Base-by-base conservation (phyloP, 805 yeast species). In the Vanderwaltozyma polyspora region DNA sequence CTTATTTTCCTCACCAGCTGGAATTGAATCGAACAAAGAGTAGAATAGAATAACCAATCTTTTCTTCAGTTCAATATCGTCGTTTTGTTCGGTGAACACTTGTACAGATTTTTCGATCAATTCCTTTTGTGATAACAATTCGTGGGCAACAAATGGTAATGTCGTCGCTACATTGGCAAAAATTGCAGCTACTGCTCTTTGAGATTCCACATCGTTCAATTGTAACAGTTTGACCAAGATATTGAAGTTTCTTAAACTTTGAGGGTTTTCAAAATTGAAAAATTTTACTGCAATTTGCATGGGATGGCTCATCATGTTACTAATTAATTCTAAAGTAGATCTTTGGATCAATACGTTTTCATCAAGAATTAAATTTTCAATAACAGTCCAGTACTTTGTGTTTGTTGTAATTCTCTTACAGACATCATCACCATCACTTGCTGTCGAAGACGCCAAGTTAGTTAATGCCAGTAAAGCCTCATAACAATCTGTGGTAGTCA, bases 391-490 rank as follows among this genome's bases (percentile, higher is more conserved):
- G 32, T 64, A 59, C 6, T 60, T 51, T 3, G 60, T 52, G 29
- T 57, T 52, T 5, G 66, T 57, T 10, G 41, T 46, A 16, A 44
- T 48, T 19, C 43, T 41, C 25, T 32, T 52, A 36, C 49, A 56
- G 25, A 53, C 60, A 19, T 67, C 57, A 8, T 66, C 64, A 24
- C 64, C 54, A 11, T 53, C 55, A 4, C 63, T 60, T 9, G 61
- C 62, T 28, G 60, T 62, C 2, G 64, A 39, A 0, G 83, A 66
- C 0, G 84, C 70, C 6, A 79, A 43, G 52, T 81, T 82, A 1
- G 89, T 81, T 19, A 81, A 62, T 0, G 87, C 83, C 16, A 77
- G 49, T 26, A 82, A 56, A 0, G 76, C 60, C 45, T 76, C 79
- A 43, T 67, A 70, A 15, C 67, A 64, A 38, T 63, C 67, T 25